These are phyloP conservation scores for Tetrapisispora pingtungensis DNA, from an alignment of 805 yeast genomes.

Conservation along the genomic window DNA sequence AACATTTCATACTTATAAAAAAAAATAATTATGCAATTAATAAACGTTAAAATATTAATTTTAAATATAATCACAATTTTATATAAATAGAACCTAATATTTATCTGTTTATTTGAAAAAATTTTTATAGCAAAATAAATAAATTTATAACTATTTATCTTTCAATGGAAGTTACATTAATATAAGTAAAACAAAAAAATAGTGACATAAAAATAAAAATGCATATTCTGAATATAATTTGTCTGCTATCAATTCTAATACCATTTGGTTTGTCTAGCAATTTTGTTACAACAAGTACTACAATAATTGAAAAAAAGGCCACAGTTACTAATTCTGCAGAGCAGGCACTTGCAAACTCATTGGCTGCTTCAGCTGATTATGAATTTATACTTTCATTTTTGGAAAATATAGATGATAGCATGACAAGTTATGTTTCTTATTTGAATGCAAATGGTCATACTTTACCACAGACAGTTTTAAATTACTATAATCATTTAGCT, in stretches of 20 bases:
- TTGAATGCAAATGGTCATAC: constrained; percentile 26
- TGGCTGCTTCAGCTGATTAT: constrained; percentile 29
- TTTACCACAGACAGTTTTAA: constrained; percentile 29
- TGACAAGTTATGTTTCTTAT: constrained; percentile 27
- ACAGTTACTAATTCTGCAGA: background rate
- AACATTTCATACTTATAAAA: too few relatives aligned
- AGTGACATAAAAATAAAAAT: background rate
- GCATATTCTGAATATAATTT: background rate
- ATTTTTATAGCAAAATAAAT: too few relatives aligned
- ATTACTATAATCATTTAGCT: constrained; percentile 28
- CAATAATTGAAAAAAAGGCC: background rate
- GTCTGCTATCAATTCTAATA: background rate
- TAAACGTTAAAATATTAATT: too few relatives aligned
- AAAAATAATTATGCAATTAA: too few relatives aligned
- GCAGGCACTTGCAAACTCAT: constrained; percentile 2
- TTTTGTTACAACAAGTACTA: background rate
- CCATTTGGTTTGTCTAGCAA: background rate
- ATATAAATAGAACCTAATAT: too few relatives aligned
- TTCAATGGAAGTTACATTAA: too few relatives aligned
- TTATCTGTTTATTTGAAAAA: too few relatives aligned
- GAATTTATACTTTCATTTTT: constrained; percentile 27
- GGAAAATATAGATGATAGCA: constrained; percentile 24
- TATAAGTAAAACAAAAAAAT: background rate
- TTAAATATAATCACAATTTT: too few relatives aligned
- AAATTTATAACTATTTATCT: too few relatives aligned